Percentiles rank a stretch among this genome's conserved stretches.
Conservation (phyloP, 345 rosid species). For the Salix brachista region DNA sequence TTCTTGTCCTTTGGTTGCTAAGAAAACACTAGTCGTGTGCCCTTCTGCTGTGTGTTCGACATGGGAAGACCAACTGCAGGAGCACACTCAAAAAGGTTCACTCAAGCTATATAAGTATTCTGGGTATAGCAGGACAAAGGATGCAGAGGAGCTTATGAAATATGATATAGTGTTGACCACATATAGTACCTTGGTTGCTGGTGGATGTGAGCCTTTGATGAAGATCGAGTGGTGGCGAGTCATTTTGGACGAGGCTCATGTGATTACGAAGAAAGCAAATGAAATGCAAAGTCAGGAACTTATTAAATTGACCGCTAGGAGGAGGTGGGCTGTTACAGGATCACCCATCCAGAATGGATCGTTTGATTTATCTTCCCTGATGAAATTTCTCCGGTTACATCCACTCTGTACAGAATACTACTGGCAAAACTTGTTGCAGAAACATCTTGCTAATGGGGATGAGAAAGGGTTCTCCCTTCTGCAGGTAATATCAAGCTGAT, state of each 20-base stretch:
- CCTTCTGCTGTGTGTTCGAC: conserved; percentile 82
- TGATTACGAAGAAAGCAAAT: conserved; percentile 59
- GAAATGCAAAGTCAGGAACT: conserved; percentile 68
- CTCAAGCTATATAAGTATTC: conserved; percentile 68
- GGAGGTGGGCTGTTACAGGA: conserved; percentile 90
- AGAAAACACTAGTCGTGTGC: conserved; percentile 72
- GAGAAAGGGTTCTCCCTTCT: conserved; percentile 58
- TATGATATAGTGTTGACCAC: conserved; percentile 76
- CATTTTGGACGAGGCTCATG: conserved; percentile 85
- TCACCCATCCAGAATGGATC: conserved; percentile 90
- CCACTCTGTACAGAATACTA: conserved; percentile 75
- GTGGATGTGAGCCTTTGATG: conserved; percentile 34
- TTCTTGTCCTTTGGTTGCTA: conserved; percentile 6
- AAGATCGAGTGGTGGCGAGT: conserved; percentile 83
- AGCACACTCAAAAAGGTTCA: conserved; percentile 63
- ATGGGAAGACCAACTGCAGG: conserved; percentile 74
- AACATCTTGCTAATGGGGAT: conserved; percentile 58
- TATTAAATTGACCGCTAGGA: conserved; percentile 47
- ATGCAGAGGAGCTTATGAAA: conserved; percentile 52
- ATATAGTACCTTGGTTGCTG: conserved; percentile 60
- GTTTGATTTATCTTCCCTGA: conserved; percentile 63
- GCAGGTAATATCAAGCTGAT: conserved; percentile 41
- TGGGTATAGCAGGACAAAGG: conserved; percentile 56
- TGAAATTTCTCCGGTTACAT: conserved; percentile 74
- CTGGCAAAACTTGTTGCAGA: conserved; percentile 74